Conservation (phyloP, 495 filamentous ascomycete genomes). For the Venustampulla echinocandica region DNA sequence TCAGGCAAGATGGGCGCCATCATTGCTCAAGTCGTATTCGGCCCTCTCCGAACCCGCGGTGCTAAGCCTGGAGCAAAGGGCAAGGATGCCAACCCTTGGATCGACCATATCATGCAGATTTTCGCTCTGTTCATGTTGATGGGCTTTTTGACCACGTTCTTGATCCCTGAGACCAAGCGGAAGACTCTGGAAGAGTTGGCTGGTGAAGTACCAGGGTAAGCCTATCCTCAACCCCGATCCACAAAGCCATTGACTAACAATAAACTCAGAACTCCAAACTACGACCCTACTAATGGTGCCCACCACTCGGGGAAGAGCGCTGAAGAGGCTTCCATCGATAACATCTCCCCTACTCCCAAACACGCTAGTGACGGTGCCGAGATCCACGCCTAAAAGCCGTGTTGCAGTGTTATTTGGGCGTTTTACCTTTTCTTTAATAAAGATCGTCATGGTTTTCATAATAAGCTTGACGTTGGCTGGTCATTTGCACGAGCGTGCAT, state of each 20-base stretch:
- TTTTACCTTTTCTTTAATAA: no score
- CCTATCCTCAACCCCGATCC: background rate
- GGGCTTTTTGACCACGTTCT: slow-evolving; percentile 53
- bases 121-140: slow-evolving; percentile 74
- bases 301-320: background rate
- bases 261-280: background rate
- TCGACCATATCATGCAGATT: slow-evolving; percentile 75
- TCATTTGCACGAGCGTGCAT: no score
- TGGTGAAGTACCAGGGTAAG: slow-evolving; percentile 13
- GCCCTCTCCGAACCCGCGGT: slow-evolving; percentile 40
- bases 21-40: slow-evolving; percentile 43
- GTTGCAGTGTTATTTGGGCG: no score
- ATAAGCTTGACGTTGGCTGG: no score
- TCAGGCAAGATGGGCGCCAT: slow-evolving; percentile 80
- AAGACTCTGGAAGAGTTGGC: slow-evolving; percentile 26
- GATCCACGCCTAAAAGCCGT: no score
- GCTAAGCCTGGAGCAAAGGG: slow-evolving; percentile 44
- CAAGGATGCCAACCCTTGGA: slow-evolving; percentile 45
- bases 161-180: slow-evolving; percentile 71
- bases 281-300: slow-evolving; percentile 1
- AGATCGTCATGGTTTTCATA: no score
- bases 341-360: no score
- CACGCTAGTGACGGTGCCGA: no score
- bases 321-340: background rate
- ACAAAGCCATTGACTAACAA: background rate